phyloP scores from a whole-genome alignment of 2,329 filamentous ascomycete genomes.

The Exserohilum turcica region DNA sequence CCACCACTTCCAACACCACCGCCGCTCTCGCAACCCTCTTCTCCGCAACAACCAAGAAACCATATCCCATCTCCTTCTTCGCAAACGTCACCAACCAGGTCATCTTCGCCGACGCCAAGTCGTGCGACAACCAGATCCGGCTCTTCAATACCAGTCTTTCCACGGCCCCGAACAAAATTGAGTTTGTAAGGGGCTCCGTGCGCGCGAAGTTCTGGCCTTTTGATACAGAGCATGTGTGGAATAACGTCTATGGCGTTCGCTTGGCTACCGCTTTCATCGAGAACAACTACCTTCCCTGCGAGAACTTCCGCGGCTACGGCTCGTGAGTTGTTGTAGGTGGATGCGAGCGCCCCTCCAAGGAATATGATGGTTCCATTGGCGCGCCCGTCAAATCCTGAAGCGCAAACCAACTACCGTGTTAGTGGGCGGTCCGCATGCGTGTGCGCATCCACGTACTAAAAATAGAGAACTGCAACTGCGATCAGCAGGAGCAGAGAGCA shows the following conservation, averaged over 20 bases:
- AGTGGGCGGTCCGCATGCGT: too few species aligned
- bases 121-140: conserved; percentile 54
- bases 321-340: background rate
- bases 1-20: conserved; percentile 17
- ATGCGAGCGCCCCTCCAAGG: background rate
- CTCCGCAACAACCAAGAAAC: conserved; percentile 12
- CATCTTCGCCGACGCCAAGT: conserved; percentile 49
- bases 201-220: conserved; percentile 38
- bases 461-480: too few species aligned
- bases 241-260: conserved; percentile 41
- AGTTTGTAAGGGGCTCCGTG: conserved; percentile 43
- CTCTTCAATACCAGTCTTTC: conserved; percentile 56
- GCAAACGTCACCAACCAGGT: conserved; percentile 62
- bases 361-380: too few species aligned
- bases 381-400: too few species aligned
- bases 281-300: conserved; percentile 46
- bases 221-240: conserved; percentile 34
- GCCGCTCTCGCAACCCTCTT: conserved; percentile 28
- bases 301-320: conserved; percentile 39
- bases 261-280: conserved; percentile 50
- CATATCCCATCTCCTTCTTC: conserved; percentile 53
- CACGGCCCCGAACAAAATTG: conserved; percentile 35
- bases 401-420: too few species aligned
- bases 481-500: too few species aligned
- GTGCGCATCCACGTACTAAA: too few species aligned